A percentile compares a stretch with the other conserved stretches of the same genome.
phyloP scores from a whole-genome alignment of 208 protist species.

The Leishmania amazonensis region DNA sequence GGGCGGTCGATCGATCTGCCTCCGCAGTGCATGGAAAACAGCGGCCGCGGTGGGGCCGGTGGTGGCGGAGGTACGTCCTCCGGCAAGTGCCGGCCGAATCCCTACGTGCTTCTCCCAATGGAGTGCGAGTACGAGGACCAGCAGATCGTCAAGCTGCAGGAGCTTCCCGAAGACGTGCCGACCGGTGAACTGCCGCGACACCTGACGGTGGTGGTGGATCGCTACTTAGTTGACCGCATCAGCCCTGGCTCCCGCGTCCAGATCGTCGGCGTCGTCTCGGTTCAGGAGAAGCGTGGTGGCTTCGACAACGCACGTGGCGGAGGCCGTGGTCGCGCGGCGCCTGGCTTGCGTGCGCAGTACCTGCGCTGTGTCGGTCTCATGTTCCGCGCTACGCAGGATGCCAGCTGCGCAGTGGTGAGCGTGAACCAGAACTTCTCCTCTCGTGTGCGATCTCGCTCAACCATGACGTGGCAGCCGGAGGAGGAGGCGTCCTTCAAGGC shows the following conservation, averaged over 20 bases:
- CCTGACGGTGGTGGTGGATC: constrained; percentile 87
- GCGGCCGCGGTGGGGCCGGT: constrained; percentile 37
- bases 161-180: constrained; percentile 94
- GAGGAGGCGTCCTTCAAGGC: constrained; percentile 92
- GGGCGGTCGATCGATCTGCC: constrained; percentile 81
- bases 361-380: constrained; percentile 89
- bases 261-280: constrained; percentile 88
- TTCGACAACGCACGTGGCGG: constrained; percentile 40
- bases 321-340: constrained; percentile 48
- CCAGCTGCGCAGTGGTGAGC: constrained; percentile 56
- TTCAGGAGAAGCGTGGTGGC: constrained; percentile 80
- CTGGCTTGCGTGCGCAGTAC: constrained; percentile 90
- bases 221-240: constrained; percentile 92
- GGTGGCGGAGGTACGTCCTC: constrained; percentile 17
- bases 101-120: constrained; percentile 93
- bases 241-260: constrained; percentile 97
- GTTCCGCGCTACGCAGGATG: constrained; percentile 48
- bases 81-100: constrained; percentile 89
- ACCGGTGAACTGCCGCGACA: constrained; percentile 94
- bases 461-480: constrained; percentile 83
- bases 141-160: constrained; percentile 95
- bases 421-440: constrained; percentile 92
- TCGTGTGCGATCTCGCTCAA: constrained; percentile 76
- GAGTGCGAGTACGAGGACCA: constrained; percentile 94
- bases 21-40: constrained; percentile 87